Percentiles rank a stretch among this genome's conserved stretches.
Conservation (phyloP, 306 rosid species). For the Casuarina glauca region DNA sequence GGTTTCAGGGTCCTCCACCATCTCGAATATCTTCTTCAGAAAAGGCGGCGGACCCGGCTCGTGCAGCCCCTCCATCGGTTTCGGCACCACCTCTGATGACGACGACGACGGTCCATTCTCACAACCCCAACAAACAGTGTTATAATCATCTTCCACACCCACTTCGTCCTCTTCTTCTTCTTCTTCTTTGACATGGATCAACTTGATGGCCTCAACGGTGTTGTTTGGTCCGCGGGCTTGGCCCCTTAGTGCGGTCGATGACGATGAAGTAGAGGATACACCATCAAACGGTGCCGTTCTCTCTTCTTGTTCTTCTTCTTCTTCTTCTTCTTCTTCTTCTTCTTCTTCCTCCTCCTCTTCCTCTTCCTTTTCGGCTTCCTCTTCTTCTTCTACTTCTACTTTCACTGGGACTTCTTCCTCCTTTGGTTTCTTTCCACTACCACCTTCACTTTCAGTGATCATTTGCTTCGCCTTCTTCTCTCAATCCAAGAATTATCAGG, state of each 20-base stretch:
- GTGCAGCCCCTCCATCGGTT: slow-evolving; percentile 72
- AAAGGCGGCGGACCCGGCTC: slow-evolving; percentile 85
- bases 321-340: background rate
- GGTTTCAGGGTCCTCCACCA: slow-evolving; percentile 87
- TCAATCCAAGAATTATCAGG: background rate
- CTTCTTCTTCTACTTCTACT: background rate
- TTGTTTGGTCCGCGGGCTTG: background rate
- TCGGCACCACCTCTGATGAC: slow-evolving; percentile 36
- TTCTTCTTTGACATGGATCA: slow-evolving; percentile 47
- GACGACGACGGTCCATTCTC: slow-evolving; percentile 34
- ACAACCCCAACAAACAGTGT: background rate
- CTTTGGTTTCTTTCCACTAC: background rate
- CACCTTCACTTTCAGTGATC: background rate
- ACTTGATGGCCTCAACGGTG: background rate
- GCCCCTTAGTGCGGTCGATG: background rate
- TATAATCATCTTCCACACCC: slow-evolving; percentile 1
- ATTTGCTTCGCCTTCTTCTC: background rate
- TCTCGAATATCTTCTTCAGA: slow-evolving; percentile 73
- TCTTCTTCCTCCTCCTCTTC: background rate
- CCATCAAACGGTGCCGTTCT: background rate
- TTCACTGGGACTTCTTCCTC: background rate
- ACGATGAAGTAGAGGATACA: slow-evolving; percentile 25
- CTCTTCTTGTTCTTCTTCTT: background rate
- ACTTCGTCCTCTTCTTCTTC: background rate
- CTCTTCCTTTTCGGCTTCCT: background rate